Base-by-base conservation (phyloP, 176 grass and related monocot genomes). In the Oryza meridionalis region DNA sequence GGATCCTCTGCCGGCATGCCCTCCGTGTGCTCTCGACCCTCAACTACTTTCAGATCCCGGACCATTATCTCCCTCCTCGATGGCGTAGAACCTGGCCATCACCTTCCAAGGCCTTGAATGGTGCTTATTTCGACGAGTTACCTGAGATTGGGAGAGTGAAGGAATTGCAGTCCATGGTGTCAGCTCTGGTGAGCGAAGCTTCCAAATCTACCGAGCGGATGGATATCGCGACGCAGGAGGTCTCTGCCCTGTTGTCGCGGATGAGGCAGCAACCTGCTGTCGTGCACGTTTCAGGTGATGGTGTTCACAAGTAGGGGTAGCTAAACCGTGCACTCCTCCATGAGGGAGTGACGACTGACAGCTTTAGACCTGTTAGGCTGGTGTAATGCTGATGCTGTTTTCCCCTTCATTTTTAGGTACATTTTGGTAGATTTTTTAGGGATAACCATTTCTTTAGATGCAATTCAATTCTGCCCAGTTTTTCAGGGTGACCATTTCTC, bases 21-120 rank as follows among this genome's bases (percentile, higher is more conserved):
- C 80, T 92, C n/a, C 42, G 69, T 24, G 83, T 94, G 33, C 76
- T 94, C 46, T 88, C 88, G 22, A 76, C 82, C 16, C 53, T 76
- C 1, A 94, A 92, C 61, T 92, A 84, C 76, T 90, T 88, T 50
- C 87, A 88, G 71, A 92, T 94, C 43, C 87, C 92, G 0, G 94
- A 97, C 11, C 75, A 81, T n/a, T 94, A 85, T 64, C 73, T 94
- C 55, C 91, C 79, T 65, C 35, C 75, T 16, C 82, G 89, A 61
- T 94, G 94, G 94, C 84, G 55, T 26, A 76, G 42, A 65, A 72
- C 69, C 70, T 55, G 82, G n/a, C 47, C 68, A 10, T 44, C 65
- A 38, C 85, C 58, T 66, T 81, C 80, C 24, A 84, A 84, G 73
- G 67, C 55, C 50, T 65, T 32, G 46, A 66, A 72, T 15, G 72